These are phyloP conservation scores for Sphagnum contortum DNA, from an alignment of 225 moss, liverwort and hornwort genomes.

Conservation along the genomic window DNA sequence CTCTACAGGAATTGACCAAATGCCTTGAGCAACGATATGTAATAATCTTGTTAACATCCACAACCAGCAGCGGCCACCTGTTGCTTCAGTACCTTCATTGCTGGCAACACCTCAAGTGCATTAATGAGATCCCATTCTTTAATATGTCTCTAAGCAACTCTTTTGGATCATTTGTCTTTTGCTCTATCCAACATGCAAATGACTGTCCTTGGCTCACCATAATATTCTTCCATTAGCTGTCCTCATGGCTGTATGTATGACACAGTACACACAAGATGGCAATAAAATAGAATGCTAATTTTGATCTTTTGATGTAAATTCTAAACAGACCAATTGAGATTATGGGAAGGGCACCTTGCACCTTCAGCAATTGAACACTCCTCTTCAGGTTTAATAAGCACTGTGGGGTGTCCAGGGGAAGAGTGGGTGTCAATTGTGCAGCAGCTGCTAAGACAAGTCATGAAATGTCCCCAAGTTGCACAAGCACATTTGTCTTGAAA, in stretches of 20 bases:
- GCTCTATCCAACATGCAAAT: slow-evolving; percentile 46
- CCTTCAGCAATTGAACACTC: slow-evolving; percentile 83
- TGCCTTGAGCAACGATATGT: too few species aligned
- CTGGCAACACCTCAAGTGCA: slow-evolving; percentile 66
- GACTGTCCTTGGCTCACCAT: slow-evolving; percentile 22
- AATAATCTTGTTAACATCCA: slow-evolving; percentile 52
- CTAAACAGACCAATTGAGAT: neutral
- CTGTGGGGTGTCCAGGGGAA: slow-evolving; percentile 61
- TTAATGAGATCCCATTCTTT: slow-evolving; percentile 65
- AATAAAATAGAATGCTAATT: too few species aligned
- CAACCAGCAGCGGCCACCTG: slow-evolving; percentile 66
- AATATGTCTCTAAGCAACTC: slow-evolving; percentile 45
- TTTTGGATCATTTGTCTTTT: slow-evolving; percentile 43
- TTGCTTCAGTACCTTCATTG: slow-evolving; percentile 66
- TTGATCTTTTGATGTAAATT: too few species aligned
- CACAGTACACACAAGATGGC: too few species aligned
- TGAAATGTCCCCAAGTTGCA: neutral
- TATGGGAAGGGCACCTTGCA: slow-evolving; percentile 43
- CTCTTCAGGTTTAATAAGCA: slow-evolving; percentile 77
- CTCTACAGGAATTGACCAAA: too few species aligned
- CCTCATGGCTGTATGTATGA: too few species aligned
- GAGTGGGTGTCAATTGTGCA: slow-evolving; percentile 68
- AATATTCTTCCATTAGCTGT: neutral
- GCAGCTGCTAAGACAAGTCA: slow-evolving; percentile 25
- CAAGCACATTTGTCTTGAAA: neutral